These are phyloP conservation scores for Hortiboletus flavorubellus DNA, from an alignment of 768 basidiomycete genomes.

Conservation along the genomic window DNA sequence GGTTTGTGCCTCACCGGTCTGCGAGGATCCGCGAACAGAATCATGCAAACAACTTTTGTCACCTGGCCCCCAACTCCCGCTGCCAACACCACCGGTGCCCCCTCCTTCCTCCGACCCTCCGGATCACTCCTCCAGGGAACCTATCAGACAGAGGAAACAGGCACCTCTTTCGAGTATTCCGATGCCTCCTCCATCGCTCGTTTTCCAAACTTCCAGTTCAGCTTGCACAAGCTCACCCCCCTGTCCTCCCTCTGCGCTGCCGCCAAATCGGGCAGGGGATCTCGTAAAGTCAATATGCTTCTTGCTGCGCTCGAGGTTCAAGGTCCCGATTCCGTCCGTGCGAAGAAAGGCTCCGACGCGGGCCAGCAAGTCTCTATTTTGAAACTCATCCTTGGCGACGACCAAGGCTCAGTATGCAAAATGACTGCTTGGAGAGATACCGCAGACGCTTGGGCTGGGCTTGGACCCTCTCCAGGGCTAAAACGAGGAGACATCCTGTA, in stretches of 20 bases:
- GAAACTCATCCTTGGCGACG: constrained; percentile 72
- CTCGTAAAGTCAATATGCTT: constrained; percentile 54
- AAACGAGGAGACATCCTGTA: constrained; percentile 73
- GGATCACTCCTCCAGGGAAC: constrained; percentile 27
- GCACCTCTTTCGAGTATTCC: constrained; percentile 52
- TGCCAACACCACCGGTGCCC: constrained; percentile 18
- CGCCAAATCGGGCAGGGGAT: constrained; percentile 33
- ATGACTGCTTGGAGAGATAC: constrained; percentile 76
- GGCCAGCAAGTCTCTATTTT: constrained; percentile 67
- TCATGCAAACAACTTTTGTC: constrained; percentile 44
- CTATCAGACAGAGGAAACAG: constrained; percentile 43
- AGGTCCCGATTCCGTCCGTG: constrained; percentile 63
- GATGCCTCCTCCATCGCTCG: constrained; percentile 67
- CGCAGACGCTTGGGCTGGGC: constrained; percentile 67
- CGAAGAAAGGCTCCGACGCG: constrained; percentile 67
- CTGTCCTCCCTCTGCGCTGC: constrained; percentile 39
- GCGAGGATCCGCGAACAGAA: constrained; percentile 5
- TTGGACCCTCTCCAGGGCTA: constrained; percentile 38
- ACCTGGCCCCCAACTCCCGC: constrained; percentile 56
- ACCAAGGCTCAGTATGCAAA: constrained; percentile 63
- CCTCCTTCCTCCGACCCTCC: constrained; percentile 28
- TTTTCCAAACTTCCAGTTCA: constrained; percentile 76
- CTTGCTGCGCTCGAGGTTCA: constrained; percentile 73
- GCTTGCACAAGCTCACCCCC: constrained; percentile 53
- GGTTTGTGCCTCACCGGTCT: constrained; percentile 12